A percentile compares a stretch with the other conserved stretches of the same genome.
Evolutionary conservation across 2,329 filamentous ascomycete genomes (phyloP).

Genomic region (Aspergillus aculeatus): DNA sequence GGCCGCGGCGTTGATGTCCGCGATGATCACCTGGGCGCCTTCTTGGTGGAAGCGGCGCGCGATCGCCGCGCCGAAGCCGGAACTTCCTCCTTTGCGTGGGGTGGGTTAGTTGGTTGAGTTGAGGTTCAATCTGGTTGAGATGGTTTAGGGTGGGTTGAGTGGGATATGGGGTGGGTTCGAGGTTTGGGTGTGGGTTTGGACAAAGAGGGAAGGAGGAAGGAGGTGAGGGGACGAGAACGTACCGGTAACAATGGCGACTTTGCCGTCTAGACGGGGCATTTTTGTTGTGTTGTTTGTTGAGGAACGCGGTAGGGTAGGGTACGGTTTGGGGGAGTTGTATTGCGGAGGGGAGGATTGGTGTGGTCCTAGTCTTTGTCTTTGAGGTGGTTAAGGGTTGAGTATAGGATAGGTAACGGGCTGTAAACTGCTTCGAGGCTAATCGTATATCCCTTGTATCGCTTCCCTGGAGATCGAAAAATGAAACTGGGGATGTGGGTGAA

Average conservation of each 20-base stretch:
- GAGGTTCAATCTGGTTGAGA: neutral
- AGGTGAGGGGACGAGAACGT: constrained; percentile 6
- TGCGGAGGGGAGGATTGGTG: neutral
- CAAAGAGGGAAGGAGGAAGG: neutral
- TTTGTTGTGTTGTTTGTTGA: constrained; percentile 17
- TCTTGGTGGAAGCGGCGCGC: constrained; percentile 40
- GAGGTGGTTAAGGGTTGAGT: too few relatives aligned
- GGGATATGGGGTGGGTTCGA: neutral
- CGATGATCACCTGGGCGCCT: constrained; percentile 43
- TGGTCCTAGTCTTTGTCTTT: too few relatives aligned
- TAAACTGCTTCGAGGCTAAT: too few relatives aligned
- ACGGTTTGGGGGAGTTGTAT: neutral
- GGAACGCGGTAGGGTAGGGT: neutral
- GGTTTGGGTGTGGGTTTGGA: too few relatives aligned
- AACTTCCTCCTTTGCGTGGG: constrained; percentile 36
- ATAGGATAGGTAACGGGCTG: too few relatives aligned
- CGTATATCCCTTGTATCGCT: too few relatives aligned
- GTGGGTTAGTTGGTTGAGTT: neutral
- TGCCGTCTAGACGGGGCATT: constrained; percentile 39
- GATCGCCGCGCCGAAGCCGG: constrained; percentile 45
- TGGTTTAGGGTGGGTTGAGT: too few relatives aligned
- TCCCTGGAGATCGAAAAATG: too few relatives aligned
- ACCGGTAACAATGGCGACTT: constrained; percentile 50
- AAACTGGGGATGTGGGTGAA: too few relatives aligned
- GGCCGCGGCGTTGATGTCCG: constrained; percentile 42